Evolutionary conservation across 306 rosid species (phyloP), one percentile per base, ranked within the genome.

Genomic region (Begonia loranthoides): DNA sequence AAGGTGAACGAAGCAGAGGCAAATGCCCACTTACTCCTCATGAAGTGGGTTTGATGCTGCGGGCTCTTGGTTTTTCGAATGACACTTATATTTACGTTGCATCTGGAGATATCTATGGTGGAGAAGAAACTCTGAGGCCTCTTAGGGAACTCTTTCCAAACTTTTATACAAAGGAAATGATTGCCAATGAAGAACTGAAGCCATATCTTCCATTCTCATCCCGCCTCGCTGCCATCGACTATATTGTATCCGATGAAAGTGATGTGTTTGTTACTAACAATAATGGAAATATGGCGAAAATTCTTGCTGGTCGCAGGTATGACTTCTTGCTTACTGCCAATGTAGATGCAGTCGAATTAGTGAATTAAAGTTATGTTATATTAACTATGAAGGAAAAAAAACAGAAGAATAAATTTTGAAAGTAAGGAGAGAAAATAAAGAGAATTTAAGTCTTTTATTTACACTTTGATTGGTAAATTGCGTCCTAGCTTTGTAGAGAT

Each of bases 21-120:
- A 92, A 86, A 78, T 92, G 99, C 56, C 99, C 99, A 45, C 93
- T 92, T 52, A 78, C 87, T 64, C 99, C 99, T 52, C 83, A 78
- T 38, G 99, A 92, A 62, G 94, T 92, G 58, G 99, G 99, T 65
- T 69, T 86, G 73, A 78, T 92, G 99, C 73, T 92, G 45, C 77
- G 87, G 45, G 96, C 99, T 5, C 93, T 92, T 80, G 99, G 99
- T 55, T 92, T 76, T 71, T 22, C 84, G 33, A 92, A 92, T 71
- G 94, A 86, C 59, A 92, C 94, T 12, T 86, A 72, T 64, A 70
- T 92, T 28, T 92, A 86, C 68, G 89, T 86, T 63, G 99, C 99
- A 51, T 92, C 99, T 49, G 99, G 99, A 70, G 99, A 92, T 69
- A 80, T 92, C 69, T 92, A 92, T 41, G 99, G 99, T 13, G 99